phyloP scores from a whole-genome alignment of 2,329 filamentous ascomycete species.

The Tolypocladium paradoxum region DNA sequence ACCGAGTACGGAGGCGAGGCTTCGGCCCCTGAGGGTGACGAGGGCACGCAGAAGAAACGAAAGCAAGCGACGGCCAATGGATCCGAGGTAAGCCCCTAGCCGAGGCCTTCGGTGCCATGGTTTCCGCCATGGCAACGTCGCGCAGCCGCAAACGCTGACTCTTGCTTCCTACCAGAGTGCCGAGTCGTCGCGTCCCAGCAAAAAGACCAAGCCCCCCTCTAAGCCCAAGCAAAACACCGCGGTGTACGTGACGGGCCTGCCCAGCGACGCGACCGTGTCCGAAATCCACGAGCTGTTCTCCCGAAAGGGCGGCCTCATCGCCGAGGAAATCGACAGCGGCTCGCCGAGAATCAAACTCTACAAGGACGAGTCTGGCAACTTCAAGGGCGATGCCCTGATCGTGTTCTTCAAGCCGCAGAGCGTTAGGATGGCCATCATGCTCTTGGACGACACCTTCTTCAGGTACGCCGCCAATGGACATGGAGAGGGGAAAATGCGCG shows the following conservation, averaged over 20 bases:
- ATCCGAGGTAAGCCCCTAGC: constrained; percentile 29
- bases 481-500: constrained; percentile 58
- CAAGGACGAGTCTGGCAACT: constrained; percentile 64
- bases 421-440: constrained; percentile 73
- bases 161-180: constrained; percentile 7
- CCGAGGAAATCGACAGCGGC: constrained; percentile 85
- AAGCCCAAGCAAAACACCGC: constrained; percentile 67
- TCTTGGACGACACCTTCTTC: constrained; percentile 76
- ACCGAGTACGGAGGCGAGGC: constrained; percentile 22
- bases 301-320: constrained; percentile 76
- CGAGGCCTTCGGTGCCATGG: neutral
- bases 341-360: constrained; percentile 91
- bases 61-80: constrained; percentile 27
- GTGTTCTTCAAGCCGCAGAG: constrained; percentile 94
- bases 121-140: neutral
- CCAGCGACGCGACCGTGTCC: constrained; percentile 62
- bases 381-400: constrained; percentile 88
- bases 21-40: constrained; percentile 12
- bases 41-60: constrained; percentile 25
- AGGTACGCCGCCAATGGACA: constrained; percentile 46
- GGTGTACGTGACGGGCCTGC: constrained; percentile 83
- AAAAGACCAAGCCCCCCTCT: constrained; percentile 36
- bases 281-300: constrained; percentile 81
- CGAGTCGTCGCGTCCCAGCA: constrained; percentile 26
- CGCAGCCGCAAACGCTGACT: neutral